Conservation (phyloP, 805 yeast genomes). For the Saccharomyces eubayanus region DNA sequence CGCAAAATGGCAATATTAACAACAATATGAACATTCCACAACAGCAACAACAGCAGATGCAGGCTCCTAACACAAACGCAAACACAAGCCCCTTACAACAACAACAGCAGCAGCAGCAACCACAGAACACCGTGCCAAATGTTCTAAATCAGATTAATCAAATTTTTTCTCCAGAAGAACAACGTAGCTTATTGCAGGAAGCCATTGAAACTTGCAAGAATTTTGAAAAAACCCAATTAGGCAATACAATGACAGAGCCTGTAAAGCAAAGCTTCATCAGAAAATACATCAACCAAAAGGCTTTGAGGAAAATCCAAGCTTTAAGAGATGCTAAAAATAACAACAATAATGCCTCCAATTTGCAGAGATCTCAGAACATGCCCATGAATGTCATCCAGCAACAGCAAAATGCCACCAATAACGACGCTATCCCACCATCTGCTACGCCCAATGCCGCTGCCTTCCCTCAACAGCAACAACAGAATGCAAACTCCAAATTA, state of each 20-base stretch:
- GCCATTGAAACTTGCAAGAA: slow-evolving; percentile 32
- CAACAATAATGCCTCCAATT: slow-evolving; percentile 5
- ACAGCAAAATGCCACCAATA: neutral
- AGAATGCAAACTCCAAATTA: slow-evolving; percentile 2
- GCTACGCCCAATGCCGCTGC: slow-evolving; percentile 1
- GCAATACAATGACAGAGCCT: slow-evolving; percentile 23
- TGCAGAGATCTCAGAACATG: slow-evolving; percentile 2
- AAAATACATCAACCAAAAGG: slow-evolving; percentile 32
- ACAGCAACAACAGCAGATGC: slow-evolving; percentile 27
- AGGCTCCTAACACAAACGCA: slow-evolving; percentile 25
- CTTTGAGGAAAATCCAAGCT: slow-evolving; percentile 28
- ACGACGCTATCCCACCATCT: neutral
- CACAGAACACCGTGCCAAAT: slow-evolving; percentile 27
- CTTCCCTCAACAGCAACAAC: slow-evolving; percentile 5
- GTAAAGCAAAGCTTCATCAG: slow-evolving; percentile 29
- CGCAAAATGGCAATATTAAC: neutral
- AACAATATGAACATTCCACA: slow-evolving; percentile 8
- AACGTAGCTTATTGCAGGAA: slow-evolving; percentile 28
- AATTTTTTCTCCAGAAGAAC: slow-evolving; percentile 31
- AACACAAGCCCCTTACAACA: slow-evolving; percentile 2
- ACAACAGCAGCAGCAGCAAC: slow-evolving; percentile 29
- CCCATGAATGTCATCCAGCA: neutral
- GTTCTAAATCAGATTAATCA: slow-evolving; percentile 30
- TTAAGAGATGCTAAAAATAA: slow-evolving; percentile 10
- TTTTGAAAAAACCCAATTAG: slow-evolving; percentile 28